Percentiles rank a stretch among this genome's conserved stretches.
Evolutionary conservation across 192 early-diverging fungal genomes (phyloP).

Genomic region (Coemansia sp.): DNA sequence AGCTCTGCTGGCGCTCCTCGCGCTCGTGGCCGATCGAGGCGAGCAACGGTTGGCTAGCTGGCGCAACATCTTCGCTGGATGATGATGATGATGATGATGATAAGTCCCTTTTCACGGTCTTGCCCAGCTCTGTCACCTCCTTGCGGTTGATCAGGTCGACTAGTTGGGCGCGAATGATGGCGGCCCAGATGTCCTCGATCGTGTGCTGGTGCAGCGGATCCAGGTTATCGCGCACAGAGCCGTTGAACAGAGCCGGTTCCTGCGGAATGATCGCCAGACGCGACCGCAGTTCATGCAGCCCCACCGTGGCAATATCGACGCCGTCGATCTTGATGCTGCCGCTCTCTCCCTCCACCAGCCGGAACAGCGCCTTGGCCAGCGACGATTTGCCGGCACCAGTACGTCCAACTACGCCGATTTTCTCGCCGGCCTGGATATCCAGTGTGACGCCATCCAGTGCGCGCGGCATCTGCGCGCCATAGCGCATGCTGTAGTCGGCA

Average conservation of each 20-base stretch:
- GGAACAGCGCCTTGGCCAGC: constrained; percentile 57
- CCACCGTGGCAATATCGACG: constrained; percentile 56
- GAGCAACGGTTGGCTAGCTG: constrained; percentile 16
- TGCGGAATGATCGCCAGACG: constrained; percentile 62
- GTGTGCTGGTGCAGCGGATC: constrained; percentile 59
- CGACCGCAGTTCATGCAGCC: constrained; percentile 52
- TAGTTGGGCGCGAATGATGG: constrained; percentile 46
- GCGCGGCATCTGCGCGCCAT: constrained; percentile 16
- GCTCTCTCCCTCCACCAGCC: constrained; percentile 54
- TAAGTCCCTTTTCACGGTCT: constrained; percentile 2
- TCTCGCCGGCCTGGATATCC: constrained; percentile 54
- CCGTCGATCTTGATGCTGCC: constrained; percentile 58
- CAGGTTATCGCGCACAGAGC: constrained; percentile 66
- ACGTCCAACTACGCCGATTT: constrained; percentile 56
- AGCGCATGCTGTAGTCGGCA: constrained; percentile 42
- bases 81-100: constrained; percentile 40
- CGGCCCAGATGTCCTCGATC: constrained; percentile 67
- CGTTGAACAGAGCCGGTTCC: constrained; percentile 67
- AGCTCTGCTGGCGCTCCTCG: not conserved
- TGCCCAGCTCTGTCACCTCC: not conserved
- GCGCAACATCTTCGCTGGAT: too few species aligned
- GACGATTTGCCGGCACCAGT: constrained; percentile 64
- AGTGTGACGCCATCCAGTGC: constrained; percentile 45
- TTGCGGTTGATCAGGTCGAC: constrained; percentile 8
- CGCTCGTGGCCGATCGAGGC: constrained; percentile 7